Base-by-base conservation (phyloP, 129 eudicot genomes). In the Kitagawia praeruptora region DNA sequence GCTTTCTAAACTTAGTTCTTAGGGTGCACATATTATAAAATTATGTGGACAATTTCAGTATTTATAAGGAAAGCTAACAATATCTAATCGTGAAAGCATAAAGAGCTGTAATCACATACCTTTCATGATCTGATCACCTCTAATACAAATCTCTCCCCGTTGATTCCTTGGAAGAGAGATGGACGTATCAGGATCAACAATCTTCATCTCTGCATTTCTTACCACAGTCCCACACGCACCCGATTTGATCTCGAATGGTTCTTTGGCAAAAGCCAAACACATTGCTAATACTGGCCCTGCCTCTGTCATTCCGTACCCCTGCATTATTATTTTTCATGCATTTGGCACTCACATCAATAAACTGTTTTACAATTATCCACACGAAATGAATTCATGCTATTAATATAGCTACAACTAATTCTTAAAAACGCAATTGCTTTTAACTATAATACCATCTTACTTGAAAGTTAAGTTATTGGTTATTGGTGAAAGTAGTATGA, bases 221-320 rank as follows among this genome's bases (percentile, higher is more conserved):
- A 96, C 97, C n/a, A 96, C 98, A 0, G 95, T 89, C 18, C 99
- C 99, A 70, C 99, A 92, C 19, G 98, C 92, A n/a, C 99, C 99
- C 1, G 99, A 89, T 86, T 96, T 96, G 1, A 92, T 87, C 80
- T 90, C 97, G 37, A 70, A 89, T 4, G 99, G 93, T 84, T 90
- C 97, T 79, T 96, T 96, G 3, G 98, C 99, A 56, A 96, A 96
- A 3, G 97, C 99, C 82, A 90, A 81, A 77, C 99, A 96, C 98
- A 96, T 89, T 58, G 98, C 90, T 77, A 96, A 64, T 70, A 96
- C 98, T 4, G 98, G 98, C 71, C 99, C 99, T 1, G 99, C 98
- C 83, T 96, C 99, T 4, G 99, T 96, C 99, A 96, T 96, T 54
- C 99, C 99, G 40, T 96, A 96, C 27, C 99, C 99, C 99, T 96